These are phyloP conservation scores for Eutrema japonicum DNA, from an alignment of 345 rosid species.

Conservation along the genomic window DNA sequence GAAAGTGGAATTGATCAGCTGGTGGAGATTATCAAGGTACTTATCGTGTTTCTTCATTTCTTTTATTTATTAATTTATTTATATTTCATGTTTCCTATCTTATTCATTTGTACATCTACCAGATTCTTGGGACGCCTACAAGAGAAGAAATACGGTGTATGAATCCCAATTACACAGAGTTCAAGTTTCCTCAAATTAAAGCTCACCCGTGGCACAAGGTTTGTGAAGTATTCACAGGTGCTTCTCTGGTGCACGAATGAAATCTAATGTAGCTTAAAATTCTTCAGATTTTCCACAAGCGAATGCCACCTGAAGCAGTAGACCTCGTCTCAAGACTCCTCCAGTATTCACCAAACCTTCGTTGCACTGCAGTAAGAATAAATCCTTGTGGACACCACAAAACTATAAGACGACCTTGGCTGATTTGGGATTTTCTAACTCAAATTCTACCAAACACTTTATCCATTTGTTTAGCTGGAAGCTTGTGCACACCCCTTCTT, in stretches of 20 bases:
- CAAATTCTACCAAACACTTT: neutral
- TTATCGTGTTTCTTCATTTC: neutral
- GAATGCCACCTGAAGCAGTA: conserved; percentile 53
- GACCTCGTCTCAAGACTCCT: conserved; percentile 50
- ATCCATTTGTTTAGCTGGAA: conserved; percentile 64
- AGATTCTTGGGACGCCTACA: conserved; percentile 97
- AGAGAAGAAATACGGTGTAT: conserved; percentile 98
- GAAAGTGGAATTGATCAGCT: conserved; percentile 97
- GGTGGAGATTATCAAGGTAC: conserved; percentile 96
- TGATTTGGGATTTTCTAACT: conserved; percentile 12
- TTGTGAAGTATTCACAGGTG: conserved; percentile 22
- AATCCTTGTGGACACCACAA: neutral
- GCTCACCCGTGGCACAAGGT: conserved; percentile 99
- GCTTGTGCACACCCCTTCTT: conserved; percentile 99
- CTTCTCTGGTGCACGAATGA: conserved; percentile 13
- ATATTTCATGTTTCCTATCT: neutral
- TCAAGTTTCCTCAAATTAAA: conserved; percentile 97
- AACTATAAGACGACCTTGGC: neutral
- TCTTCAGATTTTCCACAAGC: conserved; percentile 47
- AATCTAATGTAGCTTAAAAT: conserved; percentile 29
- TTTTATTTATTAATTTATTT: neutral
- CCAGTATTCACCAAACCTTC: conserved; percentile 50
- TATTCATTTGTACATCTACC: conserved; percentile 26
- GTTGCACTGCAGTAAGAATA: conserved; percentile 48
- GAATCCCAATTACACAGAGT: conserved; percentile 96